phyloP scores from a whole-genome alignment of 139 green algal genomes.

The Chlorella sp. region DNA sequence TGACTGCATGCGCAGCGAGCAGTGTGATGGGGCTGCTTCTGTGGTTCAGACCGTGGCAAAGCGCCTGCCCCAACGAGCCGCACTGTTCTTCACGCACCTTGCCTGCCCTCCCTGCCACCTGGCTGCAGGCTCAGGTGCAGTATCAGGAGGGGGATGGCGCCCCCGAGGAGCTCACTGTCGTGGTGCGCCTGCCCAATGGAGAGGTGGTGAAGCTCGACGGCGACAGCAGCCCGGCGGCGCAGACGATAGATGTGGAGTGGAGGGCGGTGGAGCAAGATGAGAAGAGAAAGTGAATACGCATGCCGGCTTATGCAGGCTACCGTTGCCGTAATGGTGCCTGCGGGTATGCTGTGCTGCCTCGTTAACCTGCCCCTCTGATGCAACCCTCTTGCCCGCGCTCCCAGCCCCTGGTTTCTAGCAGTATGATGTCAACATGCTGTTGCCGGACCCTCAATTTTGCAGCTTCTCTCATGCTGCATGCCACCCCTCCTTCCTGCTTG shows the following conservation, averaged over 20 bases:
- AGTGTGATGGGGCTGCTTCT: neutral
- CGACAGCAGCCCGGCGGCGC: neutral
- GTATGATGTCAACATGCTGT: too few species aligned
- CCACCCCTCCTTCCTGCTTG: too few species aligned
- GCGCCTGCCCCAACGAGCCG: too few species aligned
- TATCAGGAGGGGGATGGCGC: constrained; percentile 8
- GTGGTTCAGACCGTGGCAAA: too few species aligned
- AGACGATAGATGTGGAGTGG: constrained; percentile 41
- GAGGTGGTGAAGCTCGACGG: constrained; percentile 26
- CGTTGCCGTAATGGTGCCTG: too few species aligned
- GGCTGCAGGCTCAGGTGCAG: constrained; percentile 25
- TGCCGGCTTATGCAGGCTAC: too few species aligned
- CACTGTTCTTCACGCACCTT: neutral
- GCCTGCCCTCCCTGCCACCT: neutral
- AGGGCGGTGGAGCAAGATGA: neutral
- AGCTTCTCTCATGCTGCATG: too few species aligned
- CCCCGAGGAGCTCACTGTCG: neutral
- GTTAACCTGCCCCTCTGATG: too few species aligned
- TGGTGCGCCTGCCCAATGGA: constrained; percentile 23
- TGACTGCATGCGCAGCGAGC: neutral
- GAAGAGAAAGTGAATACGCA: neutral
- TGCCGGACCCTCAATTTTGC: too few species aligned
- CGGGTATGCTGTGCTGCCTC: too few species aligned
- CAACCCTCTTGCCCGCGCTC: too few species aligned
- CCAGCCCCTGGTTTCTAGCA: too few species aligned